Percentiles rank a stretch among this genome's conserved stretches.
Evolutionary conservation across 176 grass and related monocot genomes (phyloP).

Genomic region (Poa pratensis): DNA sequence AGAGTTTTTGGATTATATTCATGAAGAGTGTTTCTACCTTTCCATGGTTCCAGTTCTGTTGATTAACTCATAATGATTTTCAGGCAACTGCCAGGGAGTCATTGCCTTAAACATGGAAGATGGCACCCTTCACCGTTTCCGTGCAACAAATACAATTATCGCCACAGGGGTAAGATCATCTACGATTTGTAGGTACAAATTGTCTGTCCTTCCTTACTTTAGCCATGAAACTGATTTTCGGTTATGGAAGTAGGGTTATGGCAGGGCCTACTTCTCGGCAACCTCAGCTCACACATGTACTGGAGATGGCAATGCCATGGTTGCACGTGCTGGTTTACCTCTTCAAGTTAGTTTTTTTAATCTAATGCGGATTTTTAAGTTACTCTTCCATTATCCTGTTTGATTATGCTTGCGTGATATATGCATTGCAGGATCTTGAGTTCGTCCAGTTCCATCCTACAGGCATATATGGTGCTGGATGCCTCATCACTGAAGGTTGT

Average conservation of each 20-base stretch:
- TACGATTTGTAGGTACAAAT: not conserved
- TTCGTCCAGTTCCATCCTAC: conserved; percentile 94
- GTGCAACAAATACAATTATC: conserved; percentile 81
- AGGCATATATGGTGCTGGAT: conserved; percentile 87
- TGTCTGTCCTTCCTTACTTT: conserved; percentile 20
- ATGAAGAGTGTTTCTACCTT: not conserved
- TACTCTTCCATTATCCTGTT: conserved; percentile 14
- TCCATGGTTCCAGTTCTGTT: not conserved
- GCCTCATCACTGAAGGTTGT: conserved; percentile 89
- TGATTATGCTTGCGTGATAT: conserved; percentile 40
- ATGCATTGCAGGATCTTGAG: conserved; percentile 85
- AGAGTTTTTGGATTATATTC: conserved; percentile 17
- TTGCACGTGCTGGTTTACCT: conserved; percentile 92
- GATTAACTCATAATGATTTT: conserved; percentile 38
- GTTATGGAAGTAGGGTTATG: conserved; percentile 68
- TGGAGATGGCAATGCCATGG: conserved; percentile 99
- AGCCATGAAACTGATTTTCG: not conserved
- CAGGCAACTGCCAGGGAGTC: conserved; percentile 80
- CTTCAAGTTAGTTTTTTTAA: conserved; percentile 66
- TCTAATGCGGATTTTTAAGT: conserved; percentile 28
- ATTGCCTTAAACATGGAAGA: conserved; percentile 99
- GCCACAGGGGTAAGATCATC: conserved; percentile 76
- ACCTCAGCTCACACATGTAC: conserved; percentile 99
- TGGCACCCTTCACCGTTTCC: conserved; percentile 93
- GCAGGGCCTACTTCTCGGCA: conserved; percentile 90